Evolutionary conservation across 2,329 filamentous ascomycete species (phyloP), one percentile per base, ranked within the genome.

Genomic region (Rutstroemia sp.): DNA sequence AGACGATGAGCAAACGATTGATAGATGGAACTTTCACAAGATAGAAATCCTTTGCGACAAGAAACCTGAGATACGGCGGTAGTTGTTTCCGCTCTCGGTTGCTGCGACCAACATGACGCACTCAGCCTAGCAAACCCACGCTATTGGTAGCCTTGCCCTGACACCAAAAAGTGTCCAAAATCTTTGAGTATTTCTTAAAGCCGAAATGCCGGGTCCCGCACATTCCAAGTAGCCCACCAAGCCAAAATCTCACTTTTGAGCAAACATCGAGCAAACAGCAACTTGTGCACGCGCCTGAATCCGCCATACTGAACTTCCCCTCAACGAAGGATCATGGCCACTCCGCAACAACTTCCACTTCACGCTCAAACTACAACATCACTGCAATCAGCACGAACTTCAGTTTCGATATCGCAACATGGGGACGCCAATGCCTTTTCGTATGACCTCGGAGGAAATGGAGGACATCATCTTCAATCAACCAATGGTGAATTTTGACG

Each of bases 381-480:
- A 47, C 42, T n/a, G 34, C 25, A n/a, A 36, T 30, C 42, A 50
- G 40, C 19, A 25, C 53, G 44, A 51, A n/a, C 21, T 44, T 19
- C n/a, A 30, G 27, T 30, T 17, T 48, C 16, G 34, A 7, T 16
- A 3, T 27, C 23, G 8, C 44, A 23, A 27, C 16, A 27, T 40
- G 39, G 39, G 19, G 38, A n/a, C 17, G 9, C 23, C 12, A 49
- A 38, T 39, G 17, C 30, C 4, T 46, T 56, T 56, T 57, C 57
- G 9, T 48, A 51, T 44, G 44, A 53, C 9, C 19, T 46, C 36
- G 54, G 51, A 21, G 56, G 50, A 52, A 60, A 57, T 64, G 58
- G 57, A 58, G 38, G 19, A 5, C 14, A 30, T 23, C 17, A 34
- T 51, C 14, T 42, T 45, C 47, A 42, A 27, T 51, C 53, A 38